phyloP scores from a whole-genome alignment of 2,329 filamentous ascomycete species.

The Lachnellula hyalina region DNA sequence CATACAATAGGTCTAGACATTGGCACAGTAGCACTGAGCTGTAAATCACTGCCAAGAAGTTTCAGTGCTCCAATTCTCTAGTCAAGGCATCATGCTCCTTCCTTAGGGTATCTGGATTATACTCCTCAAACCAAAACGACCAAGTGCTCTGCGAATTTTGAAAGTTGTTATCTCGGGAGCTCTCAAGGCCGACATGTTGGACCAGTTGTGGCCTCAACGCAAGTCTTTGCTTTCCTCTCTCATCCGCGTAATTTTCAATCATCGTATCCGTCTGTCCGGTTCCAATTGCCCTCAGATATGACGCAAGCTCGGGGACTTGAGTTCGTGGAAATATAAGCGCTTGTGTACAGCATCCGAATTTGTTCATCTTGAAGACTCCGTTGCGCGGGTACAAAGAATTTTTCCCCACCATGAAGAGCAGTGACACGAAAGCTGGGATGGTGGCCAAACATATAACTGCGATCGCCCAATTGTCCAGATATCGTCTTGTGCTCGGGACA shows the following conservation, averaged over 20 bases:
- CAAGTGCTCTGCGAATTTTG: slow-evolving; percentile 15
- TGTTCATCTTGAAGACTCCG: slow-evolving; percentile 11
- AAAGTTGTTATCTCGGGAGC: slow-evolving; percentile 12
- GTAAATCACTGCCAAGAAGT: neutral
- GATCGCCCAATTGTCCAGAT: slow-evolving; percentile 2
- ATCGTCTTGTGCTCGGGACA: neutral
- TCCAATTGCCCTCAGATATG: slow-evolving; percentile 11
- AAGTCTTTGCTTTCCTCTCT: slow-evolving; percentile 31
- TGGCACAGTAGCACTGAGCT: neutral
- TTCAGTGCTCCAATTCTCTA: neutral
- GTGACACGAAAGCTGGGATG: slow-evolving; percentile 9
- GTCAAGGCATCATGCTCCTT: slow-evolving; percentile 4
- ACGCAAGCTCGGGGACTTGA: slow-evolving; percentile 5
- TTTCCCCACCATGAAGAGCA: slow-evolving; percentile 18
- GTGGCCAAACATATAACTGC: slow-evolving; percentile 4
- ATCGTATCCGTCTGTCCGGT: slow-evolving; percentile 31
- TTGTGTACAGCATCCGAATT: slow-evolving; percentile 18
- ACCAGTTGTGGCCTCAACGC: slow-evolving; percentile 36
- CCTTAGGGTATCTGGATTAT: slow-evolving; percentile 6
- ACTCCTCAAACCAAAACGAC: slow-evolving; percentile 18
- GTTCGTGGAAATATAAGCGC: slow-evolving; percentile 15
- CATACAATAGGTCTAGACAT: no score
- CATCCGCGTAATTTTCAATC: slow-evolving; percentile 32
- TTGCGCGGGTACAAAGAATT: slow-evolving; percentile 12
- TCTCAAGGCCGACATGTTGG: slow-evolving; percentile 33